Base-by-base conservation (phyloP, 352 stramenopile species). In the Globisporangium polare region DNA sequence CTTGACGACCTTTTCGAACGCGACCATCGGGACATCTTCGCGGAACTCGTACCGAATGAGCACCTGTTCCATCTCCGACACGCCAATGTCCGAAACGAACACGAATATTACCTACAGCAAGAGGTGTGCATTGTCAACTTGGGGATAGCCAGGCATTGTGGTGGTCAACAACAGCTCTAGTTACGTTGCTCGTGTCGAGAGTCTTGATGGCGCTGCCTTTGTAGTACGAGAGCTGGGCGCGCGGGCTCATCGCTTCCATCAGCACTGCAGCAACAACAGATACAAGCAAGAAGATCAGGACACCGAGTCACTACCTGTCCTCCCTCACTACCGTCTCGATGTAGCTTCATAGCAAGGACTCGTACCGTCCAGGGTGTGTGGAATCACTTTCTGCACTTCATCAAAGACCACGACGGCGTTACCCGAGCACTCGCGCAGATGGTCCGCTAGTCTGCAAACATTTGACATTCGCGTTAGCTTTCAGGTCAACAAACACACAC, bases 321-420 rank as follows among this genome's bases (percentile, higher is more conserved):
- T 49, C 12, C 18, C 4, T 31, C 24, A 5, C 20, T 20, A 33
- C 27, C 7, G 5, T 31, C 27, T 22, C 27, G 2, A 26, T 29
- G 31, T 12, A 53, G 29, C 31, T 58, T 20, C 3, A 47, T 18
- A 24, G 45, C 6, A 68, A 58, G 26, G 6, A 5, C 1, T 33
- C 65, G n/a, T 71, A 91, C 82, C 86, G 50, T 97, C 88, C 15
- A 97, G 77, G 1, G 89, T 96, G 50, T 94, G 86, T 10, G 89
- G 89, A 53, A 96, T 89, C 58, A 95, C 86, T 65, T 97, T 97
- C 59, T 97, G 89, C 27, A 97, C 82, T 78, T 97, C 90, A 59
- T 97, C 90, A 52, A 97, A 96, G 31, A 97, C 72, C 26, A 97
- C 83, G 10, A 97, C 79, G 3, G 87, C 88, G 64, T 96, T 93